A percentile compares a stretch with the other conserved stretches of the same genome.
phyloP scores from a whole-genome alignment of 176 grass and related monocot genomes.

The Rhynchospora breviuscula region DNA sequence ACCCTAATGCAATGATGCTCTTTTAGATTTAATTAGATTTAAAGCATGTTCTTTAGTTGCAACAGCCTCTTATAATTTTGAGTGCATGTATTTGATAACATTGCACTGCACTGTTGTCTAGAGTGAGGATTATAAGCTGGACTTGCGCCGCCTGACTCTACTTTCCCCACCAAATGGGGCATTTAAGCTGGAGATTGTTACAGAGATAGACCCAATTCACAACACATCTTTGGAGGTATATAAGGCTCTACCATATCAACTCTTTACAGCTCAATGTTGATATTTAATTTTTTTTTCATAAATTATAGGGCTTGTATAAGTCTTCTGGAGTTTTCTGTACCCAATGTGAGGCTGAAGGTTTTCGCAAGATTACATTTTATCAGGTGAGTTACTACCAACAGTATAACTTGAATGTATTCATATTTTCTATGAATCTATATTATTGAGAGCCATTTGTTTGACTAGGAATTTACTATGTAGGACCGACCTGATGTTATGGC shows the following conservation, averaged over 20 bases:
- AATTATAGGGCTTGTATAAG: constrained; percentile 76
- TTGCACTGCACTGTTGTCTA: constrained; percentile 30
- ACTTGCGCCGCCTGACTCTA: constrained; percentile 63
- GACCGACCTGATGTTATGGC: constrained; percentile 97
- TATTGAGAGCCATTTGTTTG: constrained; percentile 11
- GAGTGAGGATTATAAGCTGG: constrained; percentile 60
- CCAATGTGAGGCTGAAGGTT: constrained; percentile 99
- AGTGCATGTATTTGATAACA: constrained; percentile 25
- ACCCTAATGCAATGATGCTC: constrained; percentile 10
- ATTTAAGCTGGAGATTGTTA: constrained; percentile 87
- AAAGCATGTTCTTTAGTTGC: neutral
- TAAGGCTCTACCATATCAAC: neutral
- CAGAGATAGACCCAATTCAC: constrained; percentile 84
- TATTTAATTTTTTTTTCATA: constrained; percentile 20
- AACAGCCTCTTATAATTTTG: constrained; percentile 7
- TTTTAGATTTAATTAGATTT: neutral
- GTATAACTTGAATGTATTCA: neutral
- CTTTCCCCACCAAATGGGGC: constrained; percentile 41
- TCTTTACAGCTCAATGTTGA: neutral
- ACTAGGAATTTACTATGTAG: constrained; percentile 38
- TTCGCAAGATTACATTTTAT: constrained; percentile 96
- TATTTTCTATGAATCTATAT: constrained; percentile 13
- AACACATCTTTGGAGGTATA: constrained; percentile 99
- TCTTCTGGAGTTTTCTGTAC: constrained; percentile 93
- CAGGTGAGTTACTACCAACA: constrained; percentile 44